Conservation (phyloP, 2,329 filamentous ascomycete species). For the Ascochyta lentis region DNA sequence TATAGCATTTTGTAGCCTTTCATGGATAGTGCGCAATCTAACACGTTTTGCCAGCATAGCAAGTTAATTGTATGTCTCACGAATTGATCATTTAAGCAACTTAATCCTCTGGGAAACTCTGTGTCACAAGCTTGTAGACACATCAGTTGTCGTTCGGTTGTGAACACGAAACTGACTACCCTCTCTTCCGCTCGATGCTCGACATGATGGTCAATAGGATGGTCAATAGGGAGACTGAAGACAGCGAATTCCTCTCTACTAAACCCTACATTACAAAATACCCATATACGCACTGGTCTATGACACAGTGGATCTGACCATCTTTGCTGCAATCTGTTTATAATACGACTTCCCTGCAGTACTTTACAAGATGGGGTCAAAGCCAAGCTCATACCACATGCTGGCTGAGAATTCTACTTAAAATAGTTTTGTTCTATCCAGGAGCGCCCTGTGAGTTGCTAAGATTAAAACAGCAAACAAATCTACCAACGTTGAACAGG, state of each 20-base stretch:
- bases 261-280: background rate
- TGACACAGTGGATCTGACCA: background rate
- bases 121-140: background rate
- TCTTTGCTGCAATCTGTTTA: background rate
- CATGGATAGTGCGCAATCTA: background rate
- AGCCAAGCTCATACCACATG: background rate
- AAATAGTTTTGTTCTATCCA: background rate
- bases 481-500: background rate
- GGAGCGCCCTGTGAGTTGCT: background rate
- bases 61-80: background rate
- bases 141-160: background rate
- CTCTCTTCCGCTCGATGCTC: background rate
- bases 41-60: constrained; percentile 3
- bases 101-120: background rate
- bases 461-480: background rate
- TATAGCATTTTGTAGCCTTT: background rate
- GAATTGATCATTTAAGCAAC: background rate
- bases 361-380: background rate
- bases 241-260: background rate
- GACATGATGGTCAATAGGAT: background rate
- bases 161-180: background rate
- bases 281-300: background rate
- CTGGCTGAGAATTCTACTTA: background rate
- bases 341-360: background rate
- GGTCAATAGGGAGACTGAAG: background rate